phyloP scores from a whole-genome alignment of 257 asterid species.

The Ehretia macrophylla region DNA sequence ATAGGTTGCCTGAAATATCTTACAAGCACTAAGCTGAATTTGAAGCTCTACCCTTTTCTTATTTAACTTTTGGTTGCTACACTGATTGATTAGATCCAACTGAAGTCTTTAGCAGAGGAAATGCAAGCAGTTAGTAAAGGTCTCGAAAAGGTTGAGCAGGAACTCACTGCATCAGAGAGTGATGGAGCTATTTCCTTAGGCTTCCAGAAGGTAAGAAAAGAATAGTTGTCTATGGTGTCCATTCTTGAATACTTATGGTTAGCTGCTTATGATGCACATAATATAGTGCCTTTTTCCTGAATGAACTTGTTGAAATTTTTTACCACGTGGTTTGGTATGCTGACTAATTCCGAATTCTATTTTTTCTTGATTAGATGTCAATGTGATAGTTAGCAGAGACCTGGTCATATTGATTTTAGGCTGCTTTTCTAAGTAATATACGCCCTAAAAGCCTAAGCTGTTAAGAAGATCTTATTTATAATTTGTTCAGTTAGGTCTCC shows the following conservation, averaged over 20 bases:
- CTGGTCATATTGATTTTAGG: no score
- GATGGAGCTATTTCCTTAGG: slow-evolving; percentile 88
- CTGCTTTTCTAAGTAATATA: no score
- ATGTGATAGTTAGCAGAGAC: no score
- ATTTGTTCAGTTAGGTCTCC: no score
- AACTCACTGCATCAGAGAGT: slow-evolving; percentile 76
- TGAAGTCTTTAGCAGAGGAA: slow-evolving; percentile 97
- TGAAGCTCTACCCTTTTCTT: slow-evolving; percentile 13
- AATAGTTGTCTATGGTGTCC: not conserved
- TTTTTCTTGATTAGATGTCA: no score
- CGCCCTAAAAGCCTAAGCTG: no score
- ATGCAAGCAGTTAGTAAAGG: slow-evolving; percentile 99
- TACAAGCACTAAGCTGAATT: slow-evolving; percentile 11
- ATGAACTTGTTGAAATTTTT: no score
- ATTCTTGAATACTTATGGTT: not conserved
- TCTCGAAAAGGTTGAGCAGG: slow-evolving; percentile 95
- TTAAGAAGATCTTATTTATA: no score
- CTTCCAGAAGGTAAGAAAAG: slow-evolving; percentile 67
- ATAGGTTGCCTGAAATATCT: slow-evolving; percentile 6
- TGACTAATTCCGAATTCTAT: no score
- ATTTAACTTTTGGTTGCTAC: slow-evolving; percentile 20
- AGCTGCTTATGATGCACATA: not conserved
- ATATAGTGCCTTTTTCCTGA: not conserved
- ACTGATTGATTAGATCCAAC: slow-evolving; percentile 57
- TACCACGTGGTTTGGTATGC: no score